Evolutionary conservation across 2,329 filamentous ascomycete genomes (phyloP).

Genomic region (Diaporthe helianthi): DNA sequence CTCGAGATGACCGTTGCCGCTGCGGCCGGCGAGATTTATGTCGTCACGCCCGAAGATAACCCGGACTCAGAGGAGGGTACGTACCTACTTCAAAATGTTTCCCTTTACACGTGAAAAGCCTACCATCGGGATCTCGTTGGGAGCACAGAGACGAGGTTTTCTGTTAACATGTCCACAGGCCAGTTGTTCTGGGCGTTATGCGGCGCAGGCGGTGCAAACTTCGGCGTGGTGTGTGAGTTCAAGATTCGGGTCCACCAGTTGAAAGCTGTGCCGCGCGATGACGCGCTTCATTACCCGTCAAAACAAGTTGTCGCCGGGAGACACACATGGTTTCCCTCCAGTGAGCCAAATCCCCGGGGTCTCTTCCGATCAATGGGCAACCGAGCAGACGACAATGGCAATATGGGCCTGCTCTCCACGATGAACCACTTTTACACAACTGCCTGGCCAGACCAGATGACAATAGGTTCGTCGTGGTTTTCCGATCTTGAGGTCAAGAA

Average conservation of each 20-base stretch:
- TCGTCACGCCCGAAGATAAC: conserved; percentile 36
- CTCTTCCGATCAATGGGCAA: neutral
- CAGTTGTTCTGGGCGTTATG: conserved; percentile 49
- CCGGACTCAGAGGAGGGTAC: conserved; percentile 37
- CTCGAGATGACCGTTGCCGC: conserved; percentile 46
- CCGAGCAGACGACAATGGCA: neutral
- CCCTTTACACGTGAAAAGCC: no score
- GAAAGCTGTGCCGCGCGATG: neutral
- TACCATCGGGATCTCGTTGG: neutral
- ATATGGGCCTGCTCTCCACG: neutral
- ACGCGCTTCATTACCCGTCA: accelerated
- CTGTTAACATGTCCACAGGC: neutral
- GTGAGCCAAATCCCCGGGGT: neutral
- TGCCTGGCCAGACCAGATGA: conserved; percentile 25
- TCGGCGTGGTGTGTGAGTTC: conserved; percentile 46
- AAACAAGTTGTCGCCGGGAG: conserved; percentile 39
- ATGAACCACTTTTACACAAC: conserved; percentile 31
- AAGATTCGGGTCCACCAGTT: conserved; percentile 40
- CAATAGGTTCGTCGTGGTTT: conserved; percentile 31
- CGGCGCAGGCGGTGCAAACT: conserved; percentile 50
- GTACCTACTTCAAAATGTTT: neutral
- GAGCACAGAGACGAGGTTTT: no score
- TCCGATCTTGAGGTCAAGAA: conserved; percentile 27
- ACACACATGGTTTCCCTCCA: conserved; percentile 37
- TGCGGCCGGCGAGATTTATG: conserved; percentile 37